A percentile compares a stretch with the other conserved stretches of the same genome.
These are phyloP conservation scores for Globisporangium camurandrum DNA, from an alignment of 352 stramenopile species.

Conservation along the genomic window DNA sequence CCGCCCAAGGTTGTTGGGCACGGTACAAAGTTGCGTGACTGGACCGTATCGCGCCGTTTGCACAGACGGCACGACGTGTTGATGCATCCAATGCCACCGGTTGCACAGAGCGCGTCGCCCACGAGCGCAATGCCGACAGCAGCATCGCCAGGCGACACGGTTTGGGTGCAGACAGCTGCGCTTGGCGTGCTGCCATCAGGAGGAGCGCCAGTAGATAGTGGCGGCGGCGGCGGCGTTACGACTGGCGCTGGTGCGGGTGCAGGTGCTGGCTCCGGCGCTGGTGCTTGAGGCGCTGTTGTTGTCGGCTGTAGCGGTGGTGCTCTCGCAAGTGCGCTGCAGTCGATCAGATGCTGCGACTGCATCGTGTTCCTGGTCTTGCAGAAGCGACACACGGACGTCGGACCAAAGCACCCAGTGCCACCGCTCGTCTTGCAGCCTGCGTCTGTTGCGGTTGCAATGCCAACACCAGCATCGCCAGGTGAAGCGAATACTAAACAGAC, in stretches of 20 bases:
- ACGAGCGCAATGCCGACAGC: conserved; percentile 12
- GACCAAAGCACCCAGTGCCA: conserved; percentile 6
- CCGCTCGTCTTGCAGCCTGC: background rate
- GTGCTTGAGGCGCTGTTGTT: no score
- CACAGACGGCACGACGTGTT: conserved; percentile 23
- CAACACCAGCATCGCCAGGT: conserved; percentile 6
- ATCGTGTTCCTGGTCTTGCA: conserved; percentile 11
- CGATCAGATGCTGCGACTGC: conserved; percentile 10
- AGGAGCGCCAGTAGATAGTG: background rate
- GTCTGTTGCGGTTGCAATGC: conserved; percentile 9
- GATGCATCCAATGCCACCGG: conserved; percentile 12
- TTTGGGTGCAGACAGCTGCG: background rate
- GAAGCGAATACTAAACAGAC: conserved; percentile 6
- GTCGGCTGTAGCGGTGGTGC: background rate
- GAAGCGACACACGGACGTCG: conserved; percentile 9
- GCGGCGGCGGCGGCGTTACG: background rate
- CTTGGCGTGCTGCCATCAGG: background rate
- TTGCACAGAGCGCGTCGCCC: conserved; percentile 7
- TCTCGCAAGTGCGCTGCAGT: conserved; percentile 2
- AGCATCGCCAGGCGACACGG: conserved; percentile 4
- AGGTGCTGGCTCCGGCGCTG: background rate
- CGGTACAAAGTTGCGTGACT: conserved; percentile 21
- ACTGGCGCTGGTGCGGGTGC: background rate
- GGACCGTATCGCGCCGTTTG: conserved; percentile 21
- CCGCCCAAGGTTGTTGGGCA: conserved; percentile 9